These are phyloP conservation scores for Fragaria nilgerrensis DNA, from an alignment of 306 rosid genomes.

Conservation along the genomic window DNA sequence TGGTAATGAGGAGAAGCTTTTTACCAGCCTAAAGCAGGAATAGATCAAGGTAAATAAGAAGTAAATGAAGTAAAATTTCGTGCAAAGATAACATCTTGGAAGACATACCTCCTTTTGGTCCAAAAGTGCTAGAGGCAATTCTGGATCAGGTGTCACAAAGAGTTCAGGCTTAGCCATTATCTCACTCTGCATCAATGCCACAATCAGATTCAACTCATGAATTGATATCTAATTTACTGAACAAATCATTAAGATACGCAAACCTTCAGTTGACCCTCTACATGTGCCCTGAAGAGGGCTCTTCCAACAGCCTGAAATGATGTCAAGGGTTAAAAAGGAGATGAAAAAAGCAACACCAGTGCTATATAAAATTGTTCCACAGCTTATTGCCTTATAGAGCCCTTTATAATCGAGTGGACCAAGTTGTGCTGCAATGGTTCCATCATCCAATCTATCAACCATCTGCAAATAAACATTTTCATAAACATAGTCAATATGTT, in stretches of 20 bases:
- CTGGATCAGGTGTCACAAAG: slow-evolving; percentile 94
- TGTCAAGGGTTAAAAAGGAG: slow-evolving; percentile 36
- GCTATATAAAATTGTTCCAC: slow-evolving; percentile 2
- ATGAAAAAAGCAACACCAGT: slow-evolving; percentile 19
- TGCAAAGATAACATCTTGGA: slow-evolving; percentile 16
- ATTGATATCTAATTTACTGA: slow-evolving; percentile 8
- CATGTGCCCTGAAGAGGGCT: slow-evolving; percentile 98
- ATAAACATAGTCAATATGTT: slow-evolving; percentile 21
- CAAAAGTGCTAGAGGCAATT: slow-evolving; percentile 83
- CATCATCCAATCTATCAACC: slow-evolving; percentile 95
- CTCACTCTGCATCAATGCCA: slow-evolving; percentile 70
- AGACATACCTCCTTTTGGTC: slow-evolving; percentile 87
- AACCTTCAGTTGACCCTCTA: slow-evolving; percentile 98
- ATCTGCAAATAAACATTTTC: slow-evolving; percentile 56
- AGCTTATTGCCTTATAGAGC: slow-evolving; percentile 72
- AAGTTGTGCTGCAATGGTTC: slow-evolving; percentile 62
- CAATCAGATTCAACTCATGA: slow-evolving; percentile 27
- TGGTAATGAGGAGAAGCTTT: slow-evolving; percentile 91
- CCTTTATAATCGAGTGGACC: slow-evolving; percentile 86
- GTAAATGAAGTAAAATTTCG: slow-evolving; percentile 7
- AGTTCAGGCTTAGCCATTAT: slow-evolving; percentile 96
- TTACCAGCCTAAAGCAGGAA: slow-evolving; percentile 81
- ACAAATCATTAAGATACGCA: slow-evolving; percentile 11
- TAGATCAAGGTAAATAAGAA: slow-evolving; percentile 26
- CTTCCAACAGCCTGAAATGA: slow-evolving; percentile 86